Evolutionary conservation across 2,329 filamentous ascomycete species (phyloP).

Genomic region (Mycosphaerella arachidis): DNA sequence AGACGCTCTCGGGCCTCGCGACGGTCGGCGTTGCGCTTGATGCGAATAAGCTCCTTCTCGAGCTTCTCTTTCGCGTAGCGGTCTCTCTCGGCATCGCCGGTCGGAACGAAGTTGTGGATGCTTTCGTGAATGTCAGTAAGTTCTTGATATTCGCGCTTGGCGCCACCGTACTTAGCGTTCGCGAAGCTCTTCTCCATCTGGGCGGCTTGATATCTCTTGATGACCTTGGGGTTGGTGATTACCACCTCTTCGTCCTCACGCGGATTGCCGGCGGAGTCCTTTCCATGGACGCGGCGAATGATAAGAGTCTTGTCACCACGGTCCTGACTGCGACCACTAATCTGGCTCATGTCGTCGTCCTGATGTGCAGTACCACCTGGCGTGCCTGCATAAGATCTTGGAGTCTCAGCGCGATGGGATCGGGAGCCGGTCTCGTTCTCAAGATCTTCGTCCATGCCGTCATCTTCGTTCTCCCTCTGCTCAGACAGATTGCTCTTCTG

Average conservation of each 20-base stretch:
- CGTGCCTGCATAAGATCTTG: conserved; percentile 62
- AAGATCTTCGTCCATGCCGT: conserved; percentile 59
- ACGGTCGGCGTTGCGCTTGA: conserved; percentile 87
- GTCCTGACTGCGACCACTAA: conserved; percentile 42
- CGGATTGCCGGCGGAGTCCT: conserved; percentile 58
- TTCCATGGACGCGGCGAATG: conserved; percentile 64
- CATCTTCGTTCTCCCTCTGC: conserved; percentile 67
- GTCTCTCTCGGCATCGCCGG: conserved; percentile 64
- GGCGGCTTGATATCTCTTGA: conserved; percentile 79
- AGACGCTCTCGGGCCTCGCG: conserved; percentile 86
- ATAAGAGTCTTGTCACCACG: conserved; percentile 60
- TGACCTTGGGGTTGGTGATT: conserved; percentile 68
- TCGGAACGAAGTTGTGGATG: conserved; percentile 58
- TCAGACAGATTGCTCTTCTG: conserved; percentile 77
- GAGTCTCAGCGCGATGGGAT: conserved; percentile 50
- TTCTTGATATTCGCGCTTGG: background rate
- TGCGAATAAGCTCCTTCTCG: conserved; percentile 70
- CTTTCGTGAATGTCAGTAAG: conserved; percentile 37
- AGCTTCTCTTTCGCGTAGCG: conserved; percentile 55
- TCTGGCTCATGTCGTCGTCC: conserved; percentile 67
- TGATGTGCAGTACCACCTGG: conserved; percentile 49
- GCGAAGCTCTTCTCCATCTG: conserved; percentile 67
- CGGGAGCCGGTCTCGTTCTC: conserved; percentile 42
- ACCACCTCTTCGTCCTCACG: conserved; percentile 21
- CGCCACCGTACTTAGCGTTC: conserved; percentile 55